Base-by-base conservation (phyloP, 768 basidiomycete genomes). In the Hemileccinum impolitum region DNA sequence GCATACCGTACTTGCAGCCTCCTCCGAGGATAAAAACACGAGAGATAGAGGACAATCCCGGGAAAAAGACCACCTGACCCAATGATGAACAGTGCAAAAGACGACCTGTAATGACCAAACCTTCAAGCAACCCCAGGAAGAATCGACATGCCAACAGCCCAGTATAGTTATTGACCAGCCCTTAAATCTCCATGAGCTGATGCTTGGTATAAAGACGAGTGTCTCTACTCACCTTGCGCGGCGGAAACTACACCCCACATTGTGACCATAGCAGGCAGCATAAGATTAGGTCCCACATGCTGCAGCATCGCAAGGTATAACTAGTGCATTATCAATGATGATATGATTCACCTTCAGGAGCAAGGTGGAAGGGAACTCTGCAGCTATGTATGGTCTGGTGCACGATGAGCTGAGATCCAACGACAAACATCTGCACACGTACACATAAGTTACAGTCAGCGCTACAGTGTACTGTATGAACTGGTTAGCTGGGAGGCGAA, bases 211-310 rank as follows among this genome's bases (percentile, higher is more conserved):
- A 9, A 9, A 9, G 18, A 31, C 10, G 39, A 37, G 1, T n/a
- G 8, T 13, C 6, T 18, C 1, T 4, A 3, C 45, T 50, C 37
- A 76, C 82, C 84, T 72, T 87, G 85, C 30, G 79, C 67, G 6
- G 80, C 72, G 6, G 77, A 75, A 14, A 81, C 75, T 13, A 85
- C 39, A 5, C 86, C 87, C 86, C 86, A 87, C 2, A 79, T 58
- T 0, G 76, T 73, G 28, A 84, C 67, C 75, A 87, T 80, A 0
- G 76, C 62, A 0, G 87, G 85, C 58, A 85, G 73, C 39, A 78
- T 67, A 48, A 80, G 73, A 8, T 83, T 73, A 4, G 84, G 79
- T 7, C 82, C 77, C 37, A 74, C 55, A 45, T 51, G 50, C 62
- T 75, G 58, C 32, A 10, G 19, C n/a, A 5, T 34, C 3, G 19